Evolutionary conservation across 257 asterid genomes (phyloP), one percentile per base, ranked within the genome.

Genomic region (Misopates orontium): DNA sequence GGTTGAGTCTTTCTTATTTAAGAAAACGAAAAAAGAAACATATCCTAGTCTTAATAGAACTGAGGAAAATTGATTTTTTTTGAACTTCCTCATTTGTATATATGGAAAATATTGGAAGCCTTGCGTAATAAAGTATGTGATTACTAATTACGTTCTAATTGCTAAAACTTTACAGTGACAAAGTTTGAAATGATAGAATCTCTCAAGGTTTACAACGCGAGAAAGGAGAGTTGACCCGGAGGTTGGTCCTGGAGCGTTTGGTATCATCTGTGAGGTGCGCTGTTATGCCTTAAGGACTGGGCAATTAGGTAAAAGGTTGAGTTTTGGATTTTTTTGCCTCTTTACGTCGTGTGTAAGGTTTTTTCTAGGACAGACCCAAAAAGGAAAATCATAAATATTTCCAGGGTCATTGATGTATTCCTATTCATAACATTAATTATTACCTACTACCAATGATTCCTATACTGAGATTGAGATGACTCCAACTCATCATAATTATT

Each of bases 361-460:
- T 60, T 62, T 70, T 48, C 60, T 21, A 24, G 19, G 45, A 15
- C 59, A 54, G 56, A 57, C 75, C 60, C 20, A 50, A 39, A 58
- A 16, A 18, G 48, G 36, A 69, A 74, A 56, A n/a, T 50, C 76
- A 58, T 47, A 66, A 51, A 66, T 48, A 42, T 54, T 62, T 65
- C 69, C 71, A 39, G 54, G 47, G 55, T 45, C 53, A 67, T 75
- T 72, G 62, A 70, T 42, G 48, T 62, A 60, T 68, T 56, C 67
- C 23, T 36, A 45, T 44, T 41, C 59, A 54, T 40, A 31, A 53
- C 77, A 75, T 71, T 79, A 73, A 73, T 70, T 74, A 24, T 74
- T 25, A 76, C 84, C 78, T 75, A 66, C 81, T 69, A 77, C 60
- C 79, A 5, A 40, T 21, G 36, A 12, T 21, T 41, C 66, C 58